Evolutionary conservation across 2,329 filamentous ascomycete species (phyloP), one percentile per base, ranked within the genome.

Genomic region (Cryphonectria japonica): DNA sequence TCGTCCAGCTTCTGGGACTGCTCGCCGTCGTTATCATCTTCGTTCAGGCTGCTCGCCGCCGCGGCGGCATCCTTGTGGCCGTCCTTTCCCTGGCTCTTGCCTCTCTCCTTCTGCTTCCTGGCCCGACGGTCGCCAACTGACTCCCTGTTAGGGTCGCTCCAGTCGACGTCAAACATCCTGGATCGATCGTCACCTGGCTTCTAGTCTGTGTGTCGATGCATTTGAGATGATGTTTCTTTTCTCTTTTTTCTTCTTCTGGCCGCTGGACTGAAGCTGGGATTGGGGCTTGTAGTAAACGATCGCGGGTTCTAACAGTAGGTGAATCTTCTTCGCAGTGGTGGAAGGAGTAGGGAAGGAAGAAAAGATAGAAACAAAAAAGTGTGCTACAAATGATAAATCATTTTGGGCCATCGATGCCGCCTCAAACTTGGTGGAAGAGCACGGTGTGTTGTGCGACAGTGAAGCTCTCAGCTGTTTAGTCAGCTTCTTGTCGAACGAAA

Each of bases 111-210:
- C 72, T 84, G 83, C 75, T 87, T 88, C 64, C 83, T 84, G 1
- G 84, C 82, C 22, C 84, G 83, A 69, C 84, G 82, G 76, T 89
- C 84, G 2, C 86, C 85, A 22, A 88, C 83, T 11, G 83, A 81
- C 78, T 89, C 85, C 70, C 82, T 68, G 66, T 85, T 81, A 32
- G 85, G 85, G 70, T 89, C 87, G 4, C 86, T 86, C 87, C 87
- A 89, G 63, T 87, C 79, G 43, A 89, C 85, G 76, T 89, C 86
- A 76, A 88, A 89, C 87, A 89, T 89, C 61, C 70, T 77, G 75
- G 62, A 52, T 68, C n/a, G 39, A 41, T 46, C 69, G 66, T 64
- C 41, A 73, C 66, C 72, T 67, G 70, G 67, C 54, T 54, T 59
- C 66, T 71, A 72, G 52, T 57, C 63, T 65, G 63, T 66, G 39